Conservation (phyloP, 371 early-diverging fungal species). For the Mycotypha africana region DNA sequence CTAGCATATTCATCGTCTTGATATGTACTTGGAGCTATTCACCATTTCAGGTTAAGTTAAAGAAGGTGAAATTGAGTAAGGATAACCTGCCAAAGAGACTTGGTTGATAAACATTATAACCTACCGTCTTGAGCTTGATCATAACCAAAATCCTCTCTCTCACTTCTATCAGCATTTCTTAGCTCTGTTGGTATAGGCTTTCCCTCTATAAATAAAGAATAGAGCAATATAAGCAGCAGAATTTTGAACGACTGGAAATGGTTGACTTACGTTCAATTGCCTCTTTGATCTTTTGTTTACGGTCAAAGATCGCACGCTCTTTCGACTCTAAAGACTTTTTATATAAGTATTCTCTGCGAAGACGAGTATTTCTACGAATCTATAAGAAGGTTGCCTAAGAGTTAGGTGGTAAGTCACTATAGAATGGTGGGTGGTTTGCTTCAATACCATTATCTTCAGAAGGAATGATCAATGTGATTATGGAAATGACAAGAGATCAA, state of each 20-base stretch:
- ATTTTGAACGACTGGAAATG: too few species aligned
- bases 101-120: too few species aligned
- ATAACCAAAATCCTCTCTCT: constrained; percentile 75
- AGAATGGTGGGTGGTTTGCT: too few species aligned
- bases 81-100: too few species aligned
- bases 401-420: too few species aligned
- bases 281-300: constrained; percentile 89
- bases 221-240: too few species aligned
- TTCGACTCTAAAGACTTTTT: constrained; percentile 90
- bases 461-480: too few species aligned
- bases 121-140: constrained; percentile 86
- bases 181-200: constrained; percentile 82
- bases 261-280: constrained; percentile 75
- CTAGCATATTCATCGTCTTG: constrained; percentile 96
- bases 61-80: too few species aligned
- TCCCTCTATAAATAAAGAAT: constrained; percentile 55
- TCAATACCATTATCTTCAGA: too few species aligned
- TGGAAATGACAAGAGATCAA: too few species aligned
- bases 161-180: constrained; percentile 66
- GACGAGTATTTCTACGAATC: constrained; percentile 80
- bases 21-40: constrained; percentile 72
- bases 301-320: constrained; percentile 84
- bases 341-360: constrained; percentile 92
- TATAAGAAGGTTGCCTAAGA: too few species aligned
- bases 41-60: not conserved